Evolutionary conservation across 208 protist species (phyloP).

Genomic region (Trypanosoma vivax): DNA sequence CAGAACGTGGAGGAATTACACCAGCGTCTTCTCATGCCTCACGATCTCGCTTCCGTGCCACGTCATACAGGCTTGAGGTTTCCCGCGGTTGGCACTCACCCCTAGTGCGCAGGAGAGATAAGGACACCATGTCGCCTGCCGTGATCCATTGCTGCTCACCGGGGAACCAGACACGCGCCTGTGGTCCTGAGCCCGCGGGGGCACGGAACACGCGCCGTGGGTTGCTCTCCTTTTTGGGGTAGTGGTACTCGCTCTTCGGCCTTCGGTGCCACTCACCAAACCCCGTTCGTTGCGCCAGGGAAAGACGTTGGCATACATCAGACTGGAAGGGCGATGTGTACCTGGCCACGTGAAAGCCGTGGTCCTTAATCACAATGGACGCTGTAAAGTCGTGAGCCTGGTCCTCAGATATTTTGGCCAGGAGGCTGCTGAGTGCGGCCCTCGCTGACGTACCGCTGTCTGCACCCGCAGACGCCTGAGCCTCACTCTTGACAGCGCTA

Average conservation of each 20-base stretch:
- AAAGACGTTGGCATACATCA: slow-evolving; percentile 23
- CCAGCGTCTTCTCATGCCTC: slow-evolving; percentile 1
- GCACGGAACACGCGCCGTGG: slow-evolving; percentile 46
- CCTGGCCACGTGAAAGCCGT: slow-evolving; percentile 6
- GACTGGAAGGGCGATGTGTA: slow-evolving; percentile 17
- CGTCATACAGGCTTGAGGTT: slow-evolving; percentile 29
- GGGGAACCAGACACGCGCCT: slow-evolving; percentile 47
- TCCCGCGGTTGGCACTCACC: slow-evolving; percentile 16
- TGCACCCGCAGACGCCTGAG: background rate
- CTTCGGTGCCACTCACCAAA: slow-evolving; percentile 47
- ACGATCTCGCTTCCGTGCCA: slow-evolving; percentile 22
- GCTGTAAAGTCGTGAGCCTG: slow-evolving; percentile 14
- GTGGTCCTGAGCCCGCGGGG: slow-evolving; percentile 28
- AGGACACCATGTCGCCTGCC: slow-evolving; percentile 45
- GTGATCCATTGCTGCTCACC: slow-evolving; percentile 48
- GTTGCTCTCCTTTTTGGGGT: slow-evolving; percentile 36
- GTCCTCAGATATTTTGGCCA: slow-evolving; percentile 35
- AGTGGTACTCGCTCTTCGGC: slow-evolving; percentile 28
- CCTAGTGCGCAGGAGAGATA: slow-evolving; percentile 27
- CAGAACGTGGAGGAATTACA: slow-evolving; percentile 1
- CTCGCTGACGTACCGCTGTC: slow-evolving; percentile 8
- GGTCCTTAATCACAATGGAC: slow-evolving; percentile 10
- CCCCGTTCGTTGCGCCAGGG: slow-evolving; percentile 47
- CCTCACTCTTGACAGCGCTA: slow-evolving; percentile 7
- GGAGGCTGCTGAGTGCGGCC: slow-evolving; percentile 41